Evolutionary conservation across 2,329 filamentous ascomycete species (phyloP), one percentile per base, ranked within the genome.

Genomic region (Didymella sp.): DNA sequence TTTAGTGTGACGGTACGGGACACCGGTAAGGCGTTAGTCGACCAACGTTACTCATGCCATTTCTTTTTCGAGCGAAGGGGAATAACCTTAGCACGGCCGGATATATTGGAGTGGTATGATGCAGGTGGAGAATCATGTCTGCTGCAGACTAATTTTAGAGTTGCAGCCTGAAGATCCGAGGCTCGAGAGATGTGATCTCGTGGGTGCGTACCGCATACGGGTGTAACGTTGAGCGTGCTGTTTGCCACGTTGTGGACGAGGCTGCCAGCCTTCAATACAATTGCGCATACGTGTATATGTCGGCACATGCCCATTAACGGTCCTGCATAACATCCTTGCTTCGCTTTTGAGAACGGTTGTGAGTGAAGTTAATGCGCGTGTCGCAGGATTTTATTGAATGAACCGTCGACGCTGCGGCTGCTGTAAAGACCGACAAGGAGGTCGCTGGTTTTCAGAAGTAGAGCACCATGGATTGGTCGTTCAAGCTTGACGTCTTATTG

Each of bases 111-210:
- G 25, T 24, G 25, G 38, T 31, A 30, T 52, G 38, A 44, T 21
- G 37, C 48, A 48, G 43, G 27, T n/a, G 43, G 31, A 43, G 44
- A 28, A 52, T 57, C 42, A 35, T 46, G 31, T 48, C 15, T 31
- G 19, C 12, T 45, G 40, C 31, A 19, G n/a, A 19, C 54, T 52
- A 57, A 57, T n/a, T 52, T 52, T 52, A 52, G 48, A 48, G 38
- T 27, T 15, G 11, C 41, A 37, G 35, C 22, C 28, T 51, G 48
- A 21, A 30, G 17, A 37, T 57, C 24, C 37, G 38, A 46, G 48
- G 22, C 35, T 51, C 31, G 30, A 45, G 33, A 31, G 38, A 49
- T 30, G 41, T 44, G 43, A 48, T 57, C 48, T 57, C 44, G 48
- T 49, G 54, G 41, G 27, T 9, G 37, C 9, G 24, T 9, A 33